Base-by-base conservation (phyloP, 257 asterid genomes). In the Fraxinus quadrangulata region DNA sequence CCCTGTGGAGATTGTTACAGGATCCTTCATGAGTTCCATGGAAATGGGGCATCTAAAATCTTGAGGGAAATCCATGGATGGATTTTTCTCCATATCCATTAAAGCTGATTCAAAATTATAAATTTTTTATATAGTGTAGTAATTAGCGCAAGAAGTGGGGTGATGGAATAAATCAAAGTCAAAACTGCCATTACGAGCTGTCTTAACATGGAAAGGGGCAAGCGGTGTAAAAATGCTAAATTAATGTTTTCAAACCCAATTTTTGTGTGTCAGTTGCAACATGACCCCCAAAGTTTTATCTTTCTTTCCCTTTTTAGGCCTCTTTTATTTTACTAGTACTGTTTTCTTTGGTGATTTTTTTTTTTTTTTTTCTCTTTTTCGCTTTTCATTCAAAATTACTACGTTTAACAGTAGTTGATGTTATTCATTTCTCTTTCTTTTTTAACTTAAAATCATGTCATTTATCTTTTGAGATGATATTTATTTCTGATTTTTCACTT, bases 11-110 rank as follows among this genome's bases (percentile, higher is more conserved):
- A 92, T 91, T 2, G 90, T 92, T 2, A 94, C 97, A 0, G 98
- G 98, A 45, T 94, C 98, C 71, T 86, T 88, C 96, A 94, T 94
- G n/a, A 91, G 76, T 78, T 94, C 98, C 98, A 91, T 89, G 71
- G 99, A 94, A 68, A 94, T 94, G 11, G 99, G 99, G 73, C 99
- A 94, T 39, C 95, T 78, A 73, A 94, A 92, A 88, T 94, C 88
- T 16, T 75, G 81, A 82, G 96, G 99, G 78, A 87, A 82, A 77
- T 91, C 93, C 91, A 80, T 83, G 14, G 81, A 28, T 36, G 81
- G 71, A 28, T 67, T 65, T 24, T 65, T 81, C 49, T 81, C 85
- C 83, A 75, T 76, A 63, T 73, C 16, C 66, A 23, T 67, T 54
- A 79, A 10, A 67, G 80, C 21, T 74, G 71, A 59, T 59, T 45